Evolutionary conservation across 2,329 filamentous ascomycete genomes (phyloP), one percentile per base, ranked within the genome.

Genomic region (Teratosphaeria gauchensis): DNA sequence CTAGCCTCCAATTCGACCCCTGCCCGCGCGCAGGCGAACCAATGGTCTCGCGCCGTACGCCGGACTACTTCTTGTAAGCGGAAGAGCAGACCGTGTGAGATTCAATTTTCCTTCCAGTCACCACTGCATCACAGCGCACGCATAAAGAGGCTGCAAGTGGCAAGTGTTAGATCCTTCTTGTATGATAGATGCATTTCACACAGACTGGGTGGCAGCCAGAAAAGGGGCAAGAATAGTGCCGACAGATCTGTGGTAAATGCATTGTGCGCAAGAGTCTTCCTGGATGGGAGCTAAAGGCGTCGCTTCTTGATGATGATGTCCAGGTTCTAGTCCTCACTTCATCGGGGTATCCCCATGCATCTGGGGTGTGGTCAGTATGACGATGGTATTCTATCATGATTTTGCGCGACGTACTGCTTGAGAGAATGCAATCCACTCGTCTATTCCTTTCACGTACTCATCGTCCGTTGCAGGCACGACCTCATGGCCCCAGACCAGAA

Each of bases 21-120:
- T 97, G 94, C 82, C 94, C 94, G 59, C 86, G 94, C 76, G 92
- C 94, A 66, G 94, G 94, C 68, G 94, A 99, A 75, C 94, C 94
- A 28, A 97, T 97, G 94, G 94, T 99, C 64, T 97, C 94, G 53
- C 76, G 78, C 73, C 88, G 94, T 81, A 99, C 94, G 64, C 92
- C 92, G 58, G 92, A 99, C 77, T 99, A 99, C 82, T 99, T 99
- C 89, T 88, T 97, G 75, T 99, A 89, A 60, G 42, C 42, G 42
- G 42, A 16, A 48, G 42, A 55, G 54, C 51, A 31, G 31, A 33
- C 51, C 31, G 51, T 53, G 28, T 24, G 7, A 30, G 14, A 2
- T 48, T 19, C 42, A 6, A 19, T 48, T 48, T 21, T 4, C 21
- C 8, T 19, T 21, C 42, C 42, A n/a, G 42, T 21, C 42, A 48